A percentile compares a stretch with the other conserved stretches of the same genome.
phyloP scores from a whole-genome alignment of 192 early-diverging fungal genomes.

The Mycoemilia scoparia region DNA sequence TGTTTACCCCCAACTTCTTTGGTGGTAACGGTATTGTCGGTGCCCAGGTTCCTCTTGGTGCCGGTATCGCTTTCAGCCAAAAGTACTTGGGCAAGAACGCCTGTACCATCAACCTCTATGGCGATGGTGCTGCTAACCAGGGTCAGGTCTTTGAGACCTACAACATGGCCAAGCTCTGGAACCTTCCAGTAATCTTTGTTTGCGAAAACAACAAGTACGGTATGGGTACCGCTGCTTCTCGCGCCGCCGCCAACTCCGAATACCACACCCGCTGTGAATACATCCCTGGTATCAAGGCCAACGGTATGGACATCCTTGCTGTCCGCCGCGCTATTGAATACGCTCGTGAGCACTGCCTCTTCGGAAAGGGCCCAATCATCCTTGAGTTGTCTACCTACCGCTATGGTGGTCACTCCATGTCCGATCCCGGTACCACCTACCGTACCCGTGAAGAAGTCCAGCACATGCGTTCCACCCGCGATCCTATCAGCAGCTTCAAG shows the following conservation, averaged over 20 bases:
- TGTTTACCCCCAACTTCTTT: slow-evolving; percentile 90
- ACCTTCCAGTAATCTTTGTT: slow-evolving; percentile 77
- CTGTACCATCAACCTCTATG: slow-evolving; percentile 83
- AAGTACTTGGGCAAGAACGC: slow-evolving; percentile 65
- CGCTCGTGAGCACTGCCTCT: slow-evolving; percentile 66
- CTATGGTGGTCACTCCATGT: slow-evolving; percentile 99
- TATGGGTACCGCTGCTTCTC: slow-evolving; percentile 84
- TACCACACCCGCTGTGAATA: slow-evolving; percentile 95
- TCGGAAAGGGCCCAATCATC: slow-evolving; percentile 77
- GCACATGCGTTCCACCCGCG: slow-evolving; percentile 87
- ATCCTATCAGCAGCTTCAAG: slow-evolving; percentile 87
- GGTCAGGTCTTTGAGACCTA: slow-evolving; percentile 97
- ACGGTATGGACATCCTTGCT: slow-evolving; percentile 90
- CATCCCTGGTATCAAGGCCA: slow-evolving; percentile 84
- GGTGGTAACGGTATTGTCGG: slow-evolving; percentile 99
- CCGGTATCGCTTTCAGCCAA: slow-evolving; percentile 79
- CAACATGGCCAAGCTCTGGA: slow-evolving; percentile 99
- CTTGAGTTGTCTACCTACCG: slow-evolving; percentile 96
- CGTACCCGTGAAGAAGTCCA: slow-evolving; percentile 97
- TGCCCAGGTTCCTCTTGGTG: slow-evolving; percentile 78
- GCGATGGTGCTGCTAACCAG: slow-evolving; percentile 96
- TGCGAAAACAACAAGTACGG: slow-evolving; percentile 99
- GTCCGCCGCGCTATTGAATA: slow-evolving; percentile 67
- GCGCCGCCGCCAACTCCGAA: slow-evolving; percentile 81
- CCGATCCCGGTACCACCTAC: slow-evolving; percentile 97